A percentile compares a stretch with the other conserved stretches of the same genome.
Evolutionary conservation across 129 eudicot genomes (phyloP).

Genomic region (Arctium lappa): DNA sequence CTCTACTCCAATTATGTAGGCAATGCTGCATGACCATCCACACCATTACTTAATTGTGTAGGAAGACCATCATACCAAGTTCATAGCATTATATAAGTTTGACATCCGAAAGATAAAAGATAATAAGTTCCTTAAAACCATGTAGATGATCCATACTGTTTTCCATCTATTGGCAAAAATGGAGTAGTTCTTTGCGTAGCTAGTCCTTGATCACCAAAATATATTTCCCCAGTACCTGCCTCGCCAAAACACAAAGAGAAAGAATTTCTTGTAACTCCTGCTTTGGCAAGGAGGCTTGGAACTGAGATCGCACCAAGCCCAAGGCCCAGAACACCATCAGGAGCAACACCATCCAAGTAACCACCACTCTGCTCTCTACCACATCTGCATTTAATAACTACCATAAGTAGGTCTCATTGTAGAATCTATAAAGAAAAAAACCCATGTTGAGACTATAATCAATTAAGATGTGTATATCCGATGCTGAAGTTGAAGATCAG

Average conservation of each 20-base stretch:
- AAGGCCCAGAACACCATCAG: constrained; percentile 94
- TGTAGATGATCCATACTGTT: constrained; percentile 46
- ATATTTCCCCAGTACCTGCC: constrained; percentile 81
- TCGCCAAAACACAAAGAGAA: constrained; percentile 89
- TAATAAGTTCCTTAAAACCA: constrained; percentile 9
- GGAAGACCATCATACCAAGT: not conserved
- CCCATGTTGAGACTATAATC: not conserved
- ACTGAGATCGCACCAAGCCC: constrained; percentile 84
- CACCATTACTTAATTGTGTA: constrained; percentile 1
- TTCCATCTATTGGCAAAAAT: constrained; percentile 60
- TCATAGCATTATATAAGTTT: not conserved
- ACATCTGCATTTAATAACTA: constrained; percentile 52
- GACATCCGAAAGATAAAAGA: constrained; percentile 1
- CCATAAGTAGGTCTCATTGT: constrained; percentile 9
- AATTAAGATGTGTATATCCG: not conserved
- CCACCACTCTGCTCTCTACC: constrained; percentile 94
- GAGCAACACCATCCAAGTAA: constrained; percentile 91
- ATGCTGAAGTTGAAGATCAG: constrained; percentile 6
- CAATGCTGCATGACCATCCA: constrained; percentile 43
- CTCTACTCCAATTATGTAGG: constrained; percentile 82
- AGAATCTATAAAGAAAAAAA: not conserved
- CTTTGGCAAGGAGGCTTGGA: constrained; percentile 80
- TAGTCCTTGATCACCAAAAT: constrained; percentile 86
- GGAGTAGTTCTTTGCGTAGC: constrained; percentile 66
- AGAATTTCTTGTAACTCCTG: constrained; percentile 60